These are phyloP conservation scores for Sporormia fimetaria DNA, from an alignment of 495 filamentous ascomycete species.

Conservation along the genomic window DNA sequence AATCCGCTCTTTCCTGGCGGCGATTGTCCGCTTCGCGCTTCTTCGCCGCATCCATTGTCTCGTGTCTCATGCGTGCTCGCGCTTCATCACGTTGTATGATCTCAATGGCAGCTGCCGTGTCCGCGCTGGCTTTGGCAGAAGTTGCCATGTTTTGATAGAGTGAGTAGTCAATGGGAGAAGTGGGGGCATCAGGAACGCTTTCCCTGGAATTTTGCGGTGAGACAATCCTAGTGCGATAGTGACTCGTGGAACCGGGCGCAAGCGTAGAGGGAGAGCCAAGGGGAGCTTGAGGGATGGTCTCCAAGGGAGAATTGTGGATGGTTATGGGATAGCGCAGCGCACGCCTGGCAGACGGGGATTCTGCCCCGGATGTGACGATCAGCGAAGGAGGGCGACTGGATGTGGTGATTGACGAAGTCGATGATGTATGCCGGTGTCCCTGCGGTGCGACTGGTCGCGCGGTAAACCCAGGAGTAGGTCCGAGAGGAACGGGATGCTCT, in stretches of 20 bases:
- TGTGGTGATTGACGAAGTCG: slow-evolving; percentile 18
- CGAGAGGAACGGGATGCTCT: slow-evolving; percentile 10
- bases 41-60: slow-evolving; percentile 4
- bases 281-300: slow-evolving; percentile 4
- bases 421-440: slow-evolving; percentile 21
- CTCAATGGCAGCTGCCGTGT: slow-evolving; percentile 10
- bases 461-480: slow-evolving; percentile 4
- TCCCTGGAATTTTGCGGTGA: too few species aligned
- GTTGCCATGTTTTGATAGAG: too few species aligned
- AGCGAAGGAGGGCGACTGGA: slow-evolving; percentile 17
- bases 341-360: slow-evolving; percentile 11
- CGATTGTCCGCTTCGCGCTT: slow-evolving; percentile 16
- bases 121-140: slow-evolving; percentile 12
- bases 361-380: slow-evolving; percentile 17
- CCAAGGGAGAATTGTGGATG: slow-evolving; percentile 15
- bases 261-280: too few species aligned
- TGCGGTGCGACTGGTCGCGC: slow-evolving; percentile 10
- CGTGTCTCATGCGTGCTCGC: slow-evolving; percentile 5
- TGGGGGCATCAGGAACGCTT: too few species aligned
- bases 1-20: slow-evolving; percentile 1
- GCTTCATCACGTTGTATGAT: slow-evolving; percentile 13
- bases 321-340: slow-evolving; percentile 12
- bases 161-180: background rate
- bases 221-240: background rate
- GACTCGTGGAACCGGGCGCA: background rate